Evolutionary conservation across 2,329 filamentous ascomycete species (phyloP).

Genomic region (Fusarium tuaranense): DNA sequence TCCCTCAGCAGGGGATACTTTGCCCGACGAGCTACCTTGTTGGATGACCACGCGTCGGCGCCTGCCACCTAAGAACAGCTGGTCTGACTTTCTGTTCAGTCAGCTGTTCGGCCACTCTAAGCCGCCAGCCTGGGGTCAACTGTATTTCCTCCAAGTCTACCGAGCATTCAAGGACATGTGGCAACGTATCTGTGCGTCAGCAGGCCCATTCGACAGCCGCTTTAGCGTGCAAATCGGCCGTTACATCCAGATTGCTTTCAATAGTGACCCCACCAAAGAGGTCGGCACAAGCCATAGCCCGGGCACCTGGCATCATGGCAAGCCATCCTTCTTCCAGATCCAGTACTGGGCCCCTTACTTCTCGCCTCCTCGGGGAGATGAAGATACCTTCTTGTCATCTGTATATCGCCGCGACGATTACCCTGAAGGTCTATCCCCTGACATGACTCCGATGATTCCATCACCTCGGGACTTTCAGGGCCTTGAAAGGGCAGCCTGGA

Average conservation of each 20-base stretch:
- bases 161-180: not conserved
- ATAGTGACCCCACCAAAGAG: constrained; percentile 11
- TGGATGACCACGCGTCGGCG: not conserved
- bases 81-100: not conserved
- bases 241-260: constrained; percentile 11
- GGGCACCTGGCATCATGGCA: constrained; percentile 1
- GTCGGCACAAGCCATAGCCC: constrained; percentile 1
- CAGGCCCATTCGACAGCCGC: not conserved
- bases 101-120: not conserved
- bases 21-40: constrained; percentile 6
- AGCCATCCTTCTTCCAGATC: constrained; percentile 8
- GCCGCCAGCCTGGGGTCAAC: not conserved
- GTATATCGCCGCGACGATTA: not conserved
- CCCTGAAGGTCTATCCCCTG: not conserved
- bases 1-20: not conserved
- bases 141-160: not conserved
- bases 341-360: constrained; percentile 12
- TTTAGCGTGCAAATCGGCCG: not conserved
- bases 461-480: not conserved
- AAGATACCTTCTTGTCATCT: not conserved
- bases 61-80: not conserved
- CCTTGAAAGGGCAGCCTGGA: not conserved
- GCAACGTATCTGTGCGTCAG: not conserved
- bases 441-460: not conserved
- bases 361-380: not conserved